Base-by-base conservation (phyloP, 345 rosid species). In the Sisymbrium irio region DNA sequence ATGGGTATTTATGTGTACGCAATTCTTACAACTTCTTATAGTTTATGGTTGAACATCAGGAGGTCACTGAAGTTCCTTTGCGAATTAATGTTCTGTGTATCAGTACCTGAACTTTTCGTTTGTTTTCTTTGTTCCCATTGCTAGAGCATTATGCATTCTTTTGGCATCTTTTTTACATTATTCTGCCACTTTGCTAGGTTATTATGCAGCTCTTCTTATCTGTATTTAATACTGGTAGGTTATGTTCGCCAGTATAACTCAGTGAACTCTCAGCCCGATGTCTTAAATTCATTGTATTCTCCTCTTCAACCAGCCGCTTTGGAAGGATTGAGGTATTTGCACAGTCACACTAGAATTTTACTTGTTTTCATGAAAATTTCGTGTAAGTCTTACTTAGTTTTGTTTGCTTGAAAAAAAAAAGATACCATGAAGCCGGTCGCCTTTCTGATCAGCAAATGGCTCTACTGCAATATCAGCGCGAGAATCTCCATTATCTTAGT, bases 361-460 rank as follows among this genome's bases (percentile, higher is more conserved):
- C 18, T 33, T 42, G 51, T 25, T 32, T 27, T 54, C 33, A 42
- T 25, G 40, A 67, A 57, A 44, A 14, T 3, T 14, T 13, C 9
- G 10, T 5, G 27, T 0, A 62, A 62, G 53, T 56, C 53, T 62
- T 61, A 13, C 40, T 51, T 67, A 9, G 25, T 41, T 60, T 75
- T 40, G 36, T 36, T 64, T 71, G 67, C 49, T 49, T 71, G 27
- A 49, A 32, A 62, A 49, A 32, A 62, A 55, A 76, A 57, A 91
- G 99, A 78, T 94, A 94, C 82, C 88, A 90, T 72, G 93, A 90
- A 70, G 96, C 90, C 0, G 76, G 80, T 74, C 88, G 97, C 65
- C 93, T 94, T 66, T 94, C 97, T 69, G 99, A 94, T 77, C 97
- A 94, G 83, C 99, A 94, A 76, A 94, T 92, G 99, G 97, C 97